Conservation (phyloP, 768 basidiomycete genomes). For the Wakefieldia striispora region DNA sequence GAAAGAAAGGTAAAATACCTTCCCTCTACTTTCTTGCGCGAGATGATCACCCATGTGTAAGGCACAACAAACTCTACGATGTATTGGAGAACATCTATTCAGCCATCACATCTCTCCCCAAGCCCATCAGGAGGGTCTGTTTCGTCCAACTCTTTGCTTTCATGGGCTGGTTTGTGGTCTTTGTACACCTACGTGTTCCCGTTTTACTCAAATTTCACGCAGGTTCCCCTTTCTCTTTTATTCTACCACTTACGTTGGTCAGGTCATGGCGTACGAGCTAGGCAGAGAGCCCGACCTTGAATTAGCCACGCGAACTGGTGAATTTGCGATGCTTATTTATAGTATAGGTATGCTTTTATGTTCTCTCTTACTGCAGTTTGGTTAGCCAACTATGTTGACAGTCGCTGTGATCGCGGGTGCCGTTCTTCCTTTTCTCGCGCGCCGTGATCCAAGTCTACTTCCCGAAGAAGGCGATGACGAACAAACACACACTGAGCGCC, state of each 20-base stretch:
- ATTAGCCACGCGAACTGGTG: conserved; percentile 79
- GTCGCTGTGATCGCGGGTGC: conserved; percentile 86
- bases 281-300: conserved; percentile 76
- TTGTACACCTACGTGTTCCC: conserved; percentile 1
- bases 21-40: not conserved
- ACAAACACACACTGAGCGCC: conserved; percentile 68
- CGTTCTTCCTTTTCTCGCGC: conserved; percentile 75
- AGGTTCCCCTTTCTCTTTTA: conserved; percentile 98
- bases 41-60: conserved; percentile 4
- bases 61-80: conserved; percentile 59
- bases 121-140: conserved; percentile 84
- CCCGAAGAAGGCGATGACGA: conserved; percentile 65
- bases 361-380: not conserved
- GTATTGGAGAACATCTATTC: conserved; percentile 75
- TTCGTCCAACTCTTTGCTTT: conserved; percentile 94
- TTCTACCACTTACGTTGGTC: conserved; percentile 90
- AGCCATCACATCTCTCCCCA: conserved; percentile 74
- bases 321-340: conserved; percentile 86
- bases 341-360: conserved; percentile 63
- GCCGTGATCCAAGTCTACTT: conserved; percentile 78
- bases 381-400: conserved; percentile 28
- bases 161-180: conserved; percentile 79
- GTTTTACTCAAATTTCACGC: conserved; percentile 4
- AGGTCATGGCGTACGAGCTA: conserved; percentile 85
- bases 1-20: conserved; percentile 39